These are phyloP conservation scores for Lagenaria siceraria DNA, from an alignment of 306 rosid genomes.

Conservation along the genomic window DNA sequence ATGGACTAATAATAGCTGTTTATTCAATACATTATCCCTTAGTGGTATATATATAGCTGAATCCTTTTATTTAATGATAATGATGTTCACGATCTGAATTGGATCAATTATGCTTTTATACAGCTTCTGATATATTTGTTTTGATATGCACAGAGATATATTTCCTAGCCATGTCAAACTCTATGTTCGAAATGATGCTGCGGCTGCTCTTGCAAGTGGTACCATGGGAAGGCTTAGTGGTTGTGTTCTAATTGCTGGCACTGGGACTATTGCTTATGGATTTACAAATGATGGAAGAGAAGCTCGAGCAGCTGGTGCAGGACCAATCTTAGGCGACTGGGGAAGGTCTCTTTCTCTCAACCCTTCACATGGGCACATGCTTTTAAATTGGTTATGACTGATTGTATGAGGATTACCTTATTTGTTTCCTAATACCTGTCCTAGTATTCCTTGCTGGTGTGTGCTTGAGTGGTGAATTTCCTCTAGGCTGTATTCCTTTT, in stretches of 20 bases:
- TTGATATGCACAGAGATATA: slow-evolving; percentile 36
- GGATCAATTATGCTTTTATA: neutral
- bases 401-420: neutral
- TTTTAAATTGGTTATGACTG: neutral
- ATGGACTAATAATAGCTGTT: neutral
- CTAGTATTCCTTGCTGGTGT: neutral
- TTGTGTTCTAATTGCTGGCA: slow-evolving; percentile 89
- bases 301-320: slow-evolving; percentile 94
- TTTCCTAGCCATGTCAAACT: slow-evolving; percentile 66
- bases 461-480: neutral
- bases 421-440: neutral
- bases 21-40: neutral
- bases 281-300: slow-evolving; percentile 79
- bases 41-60: neutral
- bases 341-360: slow-evolving; percentile 49
- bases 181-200: slow-evolving; percentile 86
- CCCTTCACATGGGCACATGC: neutral
- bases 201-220: slow-evolving; percentile 91
- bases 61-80: neutral
- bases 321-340: slow-evolving; percentile 95
- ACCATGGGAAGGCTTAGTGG: slow-evolving; percentile 86
- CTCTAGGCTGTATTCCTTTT: no score
- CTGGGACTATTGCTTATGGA: slow-evolving; percentile 85
- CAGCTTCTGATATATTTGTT: neutral
- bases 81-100: neutral